phyloP scores from a whole-genome alignment of 2,329 filamentous ascomycete species.

The Colletotrichum lini region DNA sequence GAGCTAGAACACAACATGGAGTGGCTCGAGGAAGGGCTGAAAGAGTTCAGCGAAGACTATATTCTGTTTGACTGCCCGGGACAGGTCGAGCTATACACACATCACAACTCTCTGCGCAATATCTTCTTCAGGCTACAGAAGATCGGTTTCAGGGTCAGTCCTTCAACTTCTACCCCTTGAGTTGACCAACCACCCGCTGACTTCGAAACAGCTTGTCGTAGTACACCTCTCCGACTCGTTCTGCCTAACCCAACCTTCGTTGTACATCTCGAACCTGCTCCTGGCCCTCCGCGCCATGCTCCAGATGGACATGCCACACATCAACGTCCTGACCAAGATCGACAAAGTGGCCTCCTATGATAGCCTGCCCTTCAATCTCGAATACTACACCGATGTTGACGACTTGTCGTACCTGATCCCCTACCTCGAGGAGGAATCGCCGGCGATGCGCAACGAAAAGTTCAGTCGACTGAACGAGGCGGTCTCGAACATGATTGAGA shows the following conservation, averaged over 20 bases:
- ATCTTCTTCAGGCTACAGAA: slow-evolving; percentile 94
- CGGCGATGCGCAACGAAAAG: slow-evolving; percentile 78
- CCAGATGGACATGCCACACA: slow-evolving; percentile 95
- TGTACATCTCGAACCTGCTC: slow-evolving; percentile 95
- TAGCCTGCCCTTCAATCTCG: slow-evolving; percentile 92
- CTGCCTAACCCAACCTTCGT: slow-evolving; percentile 90
- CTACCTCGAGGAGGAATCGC: slow-evolving; percentile 83
- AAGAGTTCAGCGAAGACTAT: slow-evolving; percentile 89
- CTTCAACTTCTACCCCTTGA: neutral
- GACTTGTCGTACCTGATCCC: slow-evolving; percentile 89
- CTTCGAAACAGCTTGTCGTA: slow-evolving; percentile 80
- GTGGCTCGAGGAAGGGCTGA: slow-evolving; percentile 88
- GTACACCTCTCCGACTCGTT: slow-evolving; percentile 96
- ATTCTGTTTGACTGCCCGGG: slow-evolving; percentile 96
- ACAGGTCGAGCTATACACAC: slow-evolving; percentile 97
- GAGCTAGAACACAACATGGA: slow-evolving; percentile 95
- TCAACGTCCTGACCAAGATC: slow-evolving; percentile 98
- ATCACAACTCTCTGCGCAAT: slow-evolving; percentile 91
- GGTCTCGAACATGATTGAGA: slow-evolving; percentile 88
- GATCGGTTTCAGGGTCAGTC: slow-evolving; percentile 88
- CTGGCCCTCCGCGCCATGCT: slow-evolving; percentile 96
- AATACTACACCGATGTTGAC: slow-evolving; percentile 98
- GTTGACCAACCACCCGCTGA: neutral
- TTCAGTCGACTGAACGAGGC: slow-evolving; percentile 89
- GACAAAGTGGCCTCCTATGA: slow-evolving; percentile 92